These are phyloP conservation scores for Pythium aquatile DNA, from an alignment of 352 stramenopile genomes.

Conservation along the genomic window DNA sequence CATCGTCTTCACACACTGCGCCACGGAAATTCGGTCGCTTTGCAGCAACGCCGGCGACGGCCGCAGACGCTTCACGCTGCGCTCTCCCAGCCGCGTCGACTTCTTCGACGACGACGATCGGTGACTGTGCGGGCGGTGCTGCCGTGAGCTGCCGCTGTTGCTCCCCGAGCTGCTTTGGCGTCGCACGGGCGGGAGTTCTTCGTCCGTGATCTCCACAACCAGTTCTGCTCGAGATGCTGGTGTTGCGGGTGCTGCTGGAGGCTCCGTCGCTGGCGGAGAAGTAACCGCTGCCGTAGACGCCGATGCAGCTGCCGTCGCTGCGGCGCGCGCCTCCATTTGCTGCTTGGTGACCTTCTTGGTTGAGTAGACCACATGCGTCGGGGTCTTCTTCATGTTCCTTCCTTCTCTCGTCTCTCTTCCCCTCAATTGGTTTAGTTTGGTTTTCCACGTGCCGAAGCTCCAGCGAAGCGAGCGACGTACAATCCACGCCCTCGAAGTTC, in stretches of 20 bases:
- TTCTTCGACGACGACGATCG: conserved; percentile 21
- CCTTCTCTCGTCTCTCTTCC: not conserved
- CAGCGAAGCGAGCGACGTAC: conserved; percentile 27
- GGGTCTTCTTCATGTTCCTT: conserved; percentile 27
- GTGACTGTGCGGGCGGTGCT: conserved; percentile 18
- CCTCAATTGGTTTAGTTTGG: conserved; percentile 8
- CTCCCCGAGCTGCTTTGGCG: conserved; percentile 26
- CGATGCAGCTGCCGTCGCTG: conserved; percentile 14
- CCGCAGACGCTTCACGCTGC: conserved; percentile 51
- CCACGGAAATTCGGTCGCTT: conserved; percentile 63
- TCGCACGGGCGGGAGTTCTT: not conserved
- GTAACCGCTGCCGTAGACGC: conserved; percentile 6
- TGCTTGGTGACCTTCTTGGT: conserved; percentile 51
- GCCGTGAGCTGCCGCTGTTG: conserved; percentile 24
- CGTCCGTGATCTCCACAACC: conserved; percentile 21
- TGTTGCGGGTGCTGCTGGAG: conserved; percentile 14
- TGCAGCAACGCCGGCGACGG: conserved; percentile 72
- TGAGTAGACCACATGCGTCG: conserved; percentile 61
- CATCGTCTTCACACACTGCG: conserved; percentile 83
- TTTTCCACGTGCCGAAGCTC: not conserved
- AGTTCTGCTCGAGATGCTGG: conserved; percentile 12
- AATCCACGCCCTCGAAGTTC: conserved; percentile 28
- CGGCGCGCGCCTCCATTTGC: conserved; percentile 20
- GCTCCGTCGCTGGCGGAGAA: not conserved
- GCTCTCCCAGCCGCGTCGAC: conserved; percentile 22